A percentile compares a stretch with the other conserved stretches of the same genome.
phyloP scores from a whole-genome alignment of 2,329 filamentous ascomycete species.

The Hirsutella thompsonii region DNA sequence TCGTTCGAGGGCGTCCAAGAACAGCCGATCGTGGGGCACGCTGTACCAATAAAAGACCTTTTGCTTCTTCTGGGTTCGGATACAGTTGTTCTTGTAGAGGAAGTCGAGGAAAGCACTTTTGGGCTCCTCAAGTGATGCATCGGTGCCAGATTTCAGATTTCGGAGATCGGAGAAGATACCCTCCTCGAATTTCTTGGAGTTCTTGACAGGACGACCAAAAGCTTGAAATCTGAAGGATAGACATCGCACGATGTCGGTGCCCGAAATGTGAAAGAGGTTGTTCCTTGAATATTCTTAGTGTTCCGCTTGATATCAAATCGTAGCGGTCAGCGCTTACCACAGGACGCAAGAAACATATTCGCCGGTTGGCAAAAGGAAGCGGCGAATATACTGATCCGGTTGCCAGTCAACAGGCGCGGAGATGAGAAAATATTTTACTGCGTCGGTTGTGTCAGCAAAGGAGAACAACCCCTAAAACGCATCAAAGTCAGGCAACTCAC shows the following conservation, averaged over 20 bases:
- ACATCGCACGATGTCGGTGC: slow-evolving; percentile 96
- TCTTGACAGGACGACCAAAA: slow-evolving; percentile 95
- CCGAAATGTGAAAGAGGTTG: slow-evolving; percentile 98
- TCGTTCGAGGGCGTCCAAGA: slow-evolving; percentile 92
- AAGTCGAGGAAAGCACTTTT: slow-evolving; percentile 98
- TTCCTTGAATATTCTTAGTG: slow-evolving; percentile 30
- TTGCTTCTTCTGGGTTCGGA: slow-evolving; percentile 98
- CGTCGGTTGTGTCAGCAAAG: not conserved
- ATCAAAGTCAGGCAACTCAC: slow-evolving; percentile 40
- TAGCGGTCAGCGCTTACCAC: slow-evolving; percentile 38
- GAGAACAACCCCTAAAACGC: not conserved
- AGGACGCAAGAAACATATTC: slow-evolving; percentile 98
- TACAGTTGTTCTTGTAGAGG: slow-evolving; percentile 99
- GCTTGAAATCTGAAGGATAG: slow-evolving; percentile 97
- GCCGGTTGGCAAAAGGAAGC: slow-evolving; percentile 89
- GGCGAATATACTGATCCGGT: slow-evolving; percentile 87
- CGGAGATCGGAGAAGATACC: slow-evolving; percentile 97
- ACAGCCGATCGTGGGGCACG: slow-evolving; percentile 92
- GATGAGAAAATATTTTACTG: slow-evolving; percentile 99
- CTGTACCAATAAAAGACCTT: slow-evolving; percentile 99
- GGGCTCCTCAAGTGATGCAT: slow-evolving; percentile 94
- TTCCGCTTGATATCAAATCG: not conserved
- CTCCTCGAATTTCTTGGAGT: slow-evolving; percentile 99
- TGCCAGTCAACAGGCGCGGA: slow-evolving; percentile 98
- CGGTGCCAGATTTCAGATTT: slow-evolving; percentile 95